Conservation (phyloP, 345 rosid species). For the Conringia planisiliqua region DNA sequence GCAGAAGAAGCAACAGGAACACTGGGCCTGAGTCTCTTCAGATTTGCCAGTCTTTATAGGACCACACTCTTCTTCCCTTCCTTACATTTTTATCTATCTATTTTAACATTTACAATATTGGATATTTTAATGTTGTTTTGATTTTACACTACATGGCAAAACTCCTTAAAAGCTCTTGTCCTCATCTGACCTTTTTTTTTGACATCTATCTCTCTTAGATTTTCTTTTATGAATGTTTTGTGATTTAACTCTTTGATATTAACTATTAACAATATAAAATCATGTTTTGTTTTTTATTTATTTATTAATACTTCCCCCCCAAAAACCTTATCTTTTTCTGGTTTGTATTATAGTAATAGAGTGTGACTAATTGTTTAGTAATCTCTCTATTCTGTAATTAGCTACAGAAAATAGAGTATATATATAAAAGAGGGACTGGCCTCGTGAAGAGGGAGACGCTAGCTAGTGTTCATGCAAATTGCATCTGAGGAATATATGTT, state of each 20-base stretch:
- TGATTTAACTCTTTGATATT: neutral
- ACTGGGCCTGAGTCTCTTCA: constrained; percentile 36
- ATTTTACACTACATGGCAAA: constrained; percentile 40
- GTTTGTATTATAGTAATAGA: neutral
- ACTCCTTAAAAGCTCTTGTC: constrained; percentile 40
- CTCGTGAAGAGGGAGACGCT: constrained; percentile 24
- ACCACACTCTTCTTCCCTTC: constrained; percentile 23
- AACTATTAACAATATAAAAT: neutral
- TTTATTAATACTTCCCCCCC: neutral
- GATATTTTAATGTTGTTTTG: constrained; percentile 38
- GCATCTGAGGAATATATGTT: constrained; percentile 30
- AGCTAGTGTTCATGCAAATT: constrained; percentile 36
- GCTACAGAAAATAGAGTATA: constrained; percentile 7
- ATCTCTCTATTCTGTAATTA: neutral
- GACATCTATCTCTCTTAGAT: neutral
- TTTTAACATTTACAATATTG: constrained; percentile 35
- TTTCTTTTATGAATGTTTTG: neutral
- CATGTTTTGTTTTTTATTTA: neutral
- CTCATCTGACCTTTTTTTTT: neutral
- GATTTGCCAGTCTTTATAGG: constrained; percentile 38
- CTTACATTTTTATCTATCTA: constrained; percentile 19
- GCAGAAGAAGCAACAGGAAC: constrained; percentile 44
- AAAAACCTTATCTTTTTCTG: neutral
- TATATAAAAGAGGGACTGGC: constrained; percentile 24
- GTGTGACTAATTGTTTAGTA: constrained; percentile 4